phyloP scores from a whole-genome alignment of 768 basidiomycete species.

The Suillus clintonianus region DNA sequence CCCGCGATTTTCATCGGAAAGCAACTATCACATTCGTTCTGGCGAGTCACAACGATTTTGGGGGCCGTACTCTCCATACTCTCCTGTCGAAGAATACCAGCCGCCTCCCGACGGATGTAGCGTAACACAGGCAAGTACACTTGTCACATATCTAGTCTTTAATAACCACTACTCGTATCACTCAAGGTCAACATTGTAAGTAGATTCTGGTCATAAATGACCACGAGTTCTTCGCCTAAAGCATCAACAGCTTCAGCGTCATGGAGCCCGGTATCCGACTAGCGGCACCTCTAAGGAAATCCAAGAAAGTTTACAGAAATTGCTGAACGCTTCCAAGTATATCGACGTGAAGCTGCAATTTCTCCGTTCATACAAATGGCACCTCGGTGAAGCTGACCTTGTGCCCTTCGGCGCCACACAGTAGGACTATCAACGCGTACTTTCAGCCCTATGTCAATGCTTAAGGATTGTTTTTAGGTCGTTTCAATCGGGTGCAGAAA shows the following conservation, averaged over 20 bases:
- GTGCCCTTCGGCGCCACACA: constrained; percentile 69
- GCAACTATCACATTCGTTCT: not conserved
- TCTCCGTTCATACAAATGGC: constrained; percentile 56
- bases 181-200: constrained; percentile 33
- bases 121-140: not conserved
- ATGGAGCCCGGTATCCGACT: constrained; percentile 81
- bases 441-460: not conserved
- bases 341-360: constrained; percentile 55
- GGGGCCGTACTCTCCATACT: constrained; percentile 1
- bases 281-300: constrained; percentile 45
- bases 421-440: constrained; percentile 37
- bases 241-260: constrained; percentile 64
- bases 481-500: constrained; percentile 50
- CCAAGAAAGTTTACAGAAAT: constrained; percentile 49
- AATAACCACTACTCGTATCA: not conserved
- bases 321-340: constrained; percentile 49
- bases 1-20: not conserved
- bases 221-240: constrained; percentile 8
- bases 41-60: not conserved
- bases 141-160: not conserved
- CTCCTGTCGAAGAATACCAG: not conserved
- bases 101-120: not conserved
- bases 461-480: constrained; percentile 33
- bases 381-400: constrained; percentile 57
- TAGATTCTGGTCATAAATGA: not conserved